Conservation (phyloP, 306 rosid species). For the Corylus americana region DNA sequence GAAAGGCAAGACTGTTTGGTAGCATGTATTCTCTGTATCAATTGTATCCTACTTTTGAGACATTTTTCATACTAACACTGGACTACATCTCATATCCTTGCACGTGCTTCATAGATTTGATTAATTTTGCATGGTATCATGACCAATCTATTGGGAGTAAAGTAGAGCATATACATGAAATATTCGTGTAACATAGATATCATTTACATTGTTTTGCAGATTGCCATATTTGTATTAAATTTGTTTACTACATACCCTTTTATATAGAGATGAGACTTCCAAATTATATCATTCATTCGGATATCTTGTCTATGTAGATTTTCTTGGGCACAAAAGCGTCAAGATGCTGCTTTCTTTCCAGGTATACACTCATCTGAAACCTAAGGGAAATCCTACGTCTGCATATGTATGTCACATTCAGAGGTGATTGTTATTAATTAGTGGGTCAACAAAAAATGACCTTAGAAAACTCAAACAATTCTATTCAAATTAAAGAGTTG, state of each 20-base stretch:
- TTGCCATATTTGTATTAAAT: no score
- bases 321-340: conserved; percentile 60
- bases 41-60: background rate
- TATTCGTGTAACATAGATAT: background rate
- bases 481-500: no score
- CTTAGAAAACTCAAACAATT: background rate
- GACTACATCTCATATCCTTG: background rate
- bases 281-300: background rate
- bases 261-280: background rate
- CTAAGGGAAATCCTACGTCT: background rate
- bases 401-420: background rate
- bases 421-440: background rate
- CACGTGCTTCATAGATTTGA: no score
- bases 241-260: background rate
- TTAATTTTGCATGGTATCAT: background rate
- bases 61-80: background rate
- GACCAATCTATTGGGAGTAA: background rate
- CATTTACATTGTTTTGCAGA: no score
- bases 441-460: background rate
- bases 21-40: background rate
- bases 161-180: no score
- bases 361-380: conserved; percentile 28
- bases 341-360: conserved; percentile 49
- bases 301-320: conserved; percentile 38
- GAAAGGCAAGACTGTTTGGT: background rate